phyloP scores from a whole-genome alignment of 1,284 basidiomycete genomes.

The Irpex sp. region DNA sequence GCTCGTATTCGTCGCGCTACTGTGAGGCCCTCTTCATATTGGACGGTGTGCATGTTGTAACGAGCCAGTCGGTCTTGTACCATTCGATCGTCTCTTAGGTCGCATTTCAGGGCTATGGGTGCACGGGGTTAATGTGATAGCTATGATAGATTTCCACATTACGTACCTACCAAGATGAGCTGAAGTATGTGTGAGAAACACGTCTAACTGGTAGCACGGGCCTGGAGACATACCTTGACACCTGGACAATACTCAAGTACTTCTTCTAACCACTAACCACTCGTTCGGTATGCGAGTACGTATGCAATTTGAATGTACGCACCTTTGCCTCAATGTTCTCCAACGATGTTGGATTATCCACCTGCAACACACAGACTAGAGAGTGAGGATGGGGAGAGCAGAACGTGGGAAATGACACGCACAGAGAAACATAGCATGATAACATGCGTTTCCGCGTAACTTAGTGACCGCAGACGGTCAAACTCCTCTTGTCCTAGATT shows the following conservation, averaged over 20 bases:
- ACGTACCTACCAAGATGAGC: constrained; percentile 86
- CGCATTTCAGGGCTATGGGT: constrained; percentile 84
- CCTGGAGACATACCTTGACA: constrained; percentile 65
- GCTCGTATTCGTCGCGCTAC: constrained; percentile 90
- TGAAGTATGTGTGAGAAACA: constrained; percentile 26
- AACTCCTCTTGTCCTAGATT: constrained; percentile 90
- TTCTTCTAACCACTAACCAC: constrained; percentile 79
- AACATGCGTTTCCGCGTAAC: constrained; percentile 94
- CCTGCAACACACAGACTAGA: constrained; percentile 43
- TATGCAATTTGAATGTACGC: constrained; percentile 12
- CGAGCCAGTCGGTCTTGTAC: constrained; percentile 67
- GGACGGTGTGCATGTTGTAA: constrained; percentile 66
- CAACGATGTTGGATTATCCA: constrained; percentile 87
- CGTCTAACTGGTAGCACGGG: not conserved
- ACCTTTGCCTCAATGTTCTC: constrained; percentile 94
- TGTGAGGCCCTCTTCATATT: constrained; percentile 87
- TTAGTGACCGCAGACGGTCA: constrained; percentile 85
- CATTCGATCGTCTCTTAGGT: constrained; percentile 78
- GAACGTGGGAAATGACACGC: constrained; percentile 23
- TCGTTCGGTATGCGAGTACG: not conserved
- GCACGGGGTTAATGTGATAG: constrained; percentile 10
- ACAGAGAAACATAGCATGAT: constrained; percentile 94
- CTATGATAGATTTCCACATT: constrained; percentile 6
- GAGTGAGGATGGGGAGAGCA: not conserved
- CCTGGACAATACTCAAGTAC: constrained; percentile 89